Conservation (phyloP, 768 basidiomycete genomes). For the Lentinus brumalis region DNA sequence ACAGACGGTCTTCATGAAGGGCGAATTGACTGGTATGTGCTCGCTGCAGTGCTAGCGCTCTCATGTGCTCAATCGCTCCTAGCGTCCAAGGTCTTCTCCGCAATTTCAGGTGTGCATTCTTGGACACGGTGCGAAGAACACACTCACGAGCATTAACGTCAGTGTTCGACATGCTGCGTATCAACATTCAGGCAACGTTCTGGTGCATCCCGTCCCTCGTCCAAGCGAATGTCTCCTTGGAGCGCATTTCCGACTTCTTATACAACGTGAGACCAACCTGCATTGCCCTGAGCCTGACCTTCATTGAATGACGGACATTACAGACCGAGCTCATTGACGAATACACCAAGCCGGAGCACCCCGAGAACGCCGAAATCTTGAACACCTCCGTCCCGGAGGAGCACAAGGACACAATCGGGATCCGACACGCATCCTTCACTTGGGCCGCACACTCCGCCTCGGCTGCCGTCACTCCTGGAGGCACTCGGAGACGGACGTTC, state of each 20-base stretch:
- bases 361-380: neutral
- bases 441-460: slow-evolving; percentile 12
- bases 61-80: neutral
- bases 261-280: slow-evolving; percentile 19
- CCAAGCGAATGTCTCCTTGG: slow-evolving; percentile 39
- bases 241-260: slow-evolving; percentile 44
- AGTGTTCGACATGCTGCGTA: slow-evolving; percentile 19
- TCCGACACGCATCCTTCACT: slow-evolving; percentile 23
- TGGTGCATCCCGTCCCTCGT: slow-evolving; percentile 4
- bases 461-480: slow-evolving; percentile 2
- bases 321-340: slow-evolving; percentile 26
- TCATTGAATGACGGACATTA: neutral
- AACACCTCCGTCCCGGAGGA: neutral
- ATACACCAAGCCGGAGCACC: slow-evolving; percentile 4
- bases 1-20: slow-evolving; percentile 41
- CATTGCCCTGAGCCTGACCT: neutral
- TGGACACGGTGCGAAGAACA: too few species aligned
- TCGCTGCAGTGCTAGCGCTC: too few species aligned
- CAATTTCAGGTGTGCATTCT: slow-evolving; percentile 14
- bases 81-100: slow-evolving; percentile 22
- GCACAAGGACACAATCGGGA: slow-evolving; percentile 11
- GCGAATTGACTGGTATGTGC: slow-evolving; percentile 37
- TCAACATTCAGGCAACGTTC: slow-evolving; percentile 4
- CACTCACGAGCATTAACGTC: neutral
- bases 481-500: slow-evolving; percentile 19